Base-by-base conservation (phyloP, 768 basidiomycete genomes). In the Leccinum variicolor region DNA sequence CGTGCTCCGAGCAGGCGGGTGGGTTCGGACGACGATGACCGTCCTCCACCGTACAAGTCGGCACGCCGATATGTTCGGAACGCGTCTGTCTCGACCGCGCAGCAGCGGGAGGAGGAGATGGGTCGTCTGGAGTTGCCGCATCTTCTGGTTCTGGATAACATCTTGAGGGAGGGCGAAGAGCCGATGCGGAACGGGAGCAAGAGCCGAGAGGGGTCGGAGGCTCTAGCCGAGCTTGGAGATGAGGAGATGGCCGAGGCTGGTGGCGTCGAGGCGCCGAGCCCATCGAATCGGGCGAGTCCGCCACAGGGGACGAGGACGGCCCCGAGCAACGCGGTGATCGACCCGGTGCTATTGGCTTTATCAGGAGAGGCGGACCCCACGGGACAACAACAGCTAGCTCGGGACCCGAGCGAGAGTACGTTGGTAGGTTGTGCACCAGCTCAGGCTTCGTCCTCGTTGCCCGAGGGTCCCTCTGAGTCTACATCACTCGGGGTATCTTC, bases 101-200 rank as follows among this genome's bases (percentile, higher is more conserved):
- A 36, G 9, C 49, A 49, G 28, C 64, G 61, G 1, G 73, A 75
- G 48, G 73, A 69, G 43, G 43, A 67, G 55, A 64, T 76, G 53
- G 53, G 50, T 26, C 51, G 49, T n/a, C 55, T 81, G 39, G 73
- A 70, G 23, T 52, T 52, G 1, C 52, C 62, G 0, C 73, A 73
- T 47, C 59, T 81, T 3, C 46, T 62, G 39, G 74, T 69, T 13
- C 58, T 81, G 41, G 76, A 81, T 34, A 54, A 59, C 17, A 64
- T 80, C 6, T 46, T 79, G 28, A 63, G 72, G 26, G 72, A 71
- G 3, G 64, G 55, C 3, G 74, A 69, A 28, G 70, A 73, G 43
- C 62, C 56, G 43, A 58, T 21, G 43, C 36, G 19, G 28, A 47
- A 49, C 17, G 34, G 21, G 51, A 50, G 58, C n/a, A 47, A 48